Conservation (phyloP, 1,284 basidiomycete genomes). For the Anthracocystis walkeri region DNA sequence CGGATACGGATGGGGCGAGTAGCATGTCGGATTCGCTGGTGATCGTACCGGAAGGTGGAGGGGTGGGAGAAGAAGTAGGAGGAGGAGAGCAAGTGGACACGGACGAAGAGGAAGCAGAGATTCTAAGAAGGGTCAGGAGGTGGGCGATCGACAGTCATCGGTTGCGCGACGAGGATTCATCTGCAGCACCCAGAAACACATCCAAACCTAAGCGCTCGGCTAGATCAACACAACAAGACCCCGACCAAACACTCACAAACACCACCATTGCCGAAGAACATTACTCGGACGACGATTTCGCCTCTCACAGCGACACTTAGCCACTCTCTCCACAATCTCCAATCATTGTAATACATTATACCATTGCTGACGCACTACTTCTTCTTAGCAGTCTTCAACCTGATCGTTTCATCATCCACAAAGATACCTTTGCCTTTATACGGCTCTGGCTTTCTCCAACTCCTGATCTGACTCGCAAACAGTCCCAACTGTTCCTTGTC, state of each 20-base stretch:
- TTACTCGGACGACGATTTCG: neutral
- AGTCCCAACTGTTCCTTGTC: conserved; percentile 79
- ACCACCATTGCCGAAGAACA: conserved; percentile 17
- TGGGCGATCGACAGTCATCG: conserved; percentile 49
- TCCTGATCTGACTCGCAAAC: conserved; percentile 87
- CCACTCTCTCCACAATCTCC: too few relatives aligned
- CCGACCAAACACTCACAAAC: conserved; percentile 22
- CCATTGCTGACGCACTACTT: conserved; percentile 75
- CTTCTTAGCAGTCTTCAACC: conserved; percentile 92
- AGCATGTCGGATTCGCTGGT: conserved; percentile 21
- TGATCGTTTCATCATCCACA: conserved; percentile 86
- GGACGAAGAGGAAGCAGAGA: conserved; percentile 39
- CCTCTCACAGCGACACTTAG: too few relatives aligned
- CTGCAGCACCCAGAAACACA: too few relatives aligned
- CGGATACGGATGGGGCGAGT: conserved; percentile 16
- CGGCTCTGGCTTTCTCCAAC: conserved; percentile 89
- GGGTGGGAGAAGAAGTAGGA: neutral
- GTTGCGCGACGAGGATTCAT: conserved; percentile 7
- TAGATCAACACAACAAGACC: conserved; percentile 10
- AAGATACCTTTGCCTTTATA: conserved; percentile 92
- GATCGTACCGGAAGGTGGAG: neutral
- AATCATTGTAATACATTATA: neutral
- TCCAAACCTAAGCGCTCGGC: too few relatives aligned
- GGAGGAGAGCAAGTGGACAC: conserved; percentile 18
- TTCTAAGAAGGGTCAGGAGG: conserved; percentile 28